phyloP scores from a whole-genome alignment of 2,329 filamentous ascomycete species.

The Trichoderma afroharzianum region DNA sequence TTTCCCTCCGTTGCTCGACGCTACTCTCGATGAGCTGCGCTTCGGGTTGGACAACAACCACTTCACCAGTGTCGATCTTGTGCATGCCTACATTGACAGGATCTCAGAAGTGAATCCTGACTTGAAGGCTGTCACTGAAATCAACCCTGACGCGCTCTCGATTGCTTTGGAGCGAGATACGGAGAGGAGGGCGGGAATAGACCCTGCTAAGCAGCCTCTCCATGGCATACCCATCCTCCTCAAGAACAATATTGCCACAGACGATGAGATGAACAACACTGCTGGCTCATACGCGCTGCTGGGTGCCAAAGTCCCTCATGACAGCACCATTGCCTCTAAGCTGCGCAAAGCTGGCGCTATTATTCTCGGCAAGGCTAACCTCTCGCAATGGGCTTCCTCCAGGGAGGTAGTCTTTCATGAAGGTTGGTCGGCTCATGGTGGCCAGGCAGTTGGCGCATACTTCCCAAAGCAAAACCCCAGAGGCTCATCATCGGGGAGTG shows the following conservation, averaged over 20 bases:
- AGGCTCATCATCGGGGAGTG: constrained; percentile 60
- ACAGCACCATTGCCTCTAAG: constrained; percentile 49
- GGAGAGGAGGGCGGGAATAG: constrained; percentile 16
- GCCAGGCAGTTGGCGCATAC: constrained; percentile 59
- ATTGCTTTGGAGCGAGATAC: constrained; percentile 37
- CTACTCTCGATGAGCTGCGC: constrained; percentile 23
- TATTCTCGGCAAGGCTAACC: constrained; percentile 60
- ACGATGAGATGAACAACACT: constrained; percentile 59
- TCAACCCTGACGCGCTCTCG: constrained; percentile 37
- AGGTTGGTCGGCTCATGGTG: constrained; percentile 62
- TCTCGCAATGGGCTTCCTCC: constrained; percentile 62
- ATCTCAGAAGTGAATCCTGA: constrained; percentile 26
- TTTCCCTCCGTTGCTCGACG: constrained; percentile 22
- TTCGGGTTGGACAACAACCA: constrained; percentile 20
- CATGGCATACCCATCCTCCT: constrained; percentile 64
- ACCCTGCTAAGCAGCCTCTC: constrained; percentile 35
- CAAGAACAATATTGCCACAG: constrained; percentile 65
- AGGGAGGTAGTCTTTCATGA: constrained; percentile 51
- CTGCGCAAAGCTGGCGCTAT: constrained; percentile 57
- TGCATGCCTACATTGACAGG: constrained; percentile 29
- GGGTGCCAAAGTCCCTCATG: constrained; percentile 47
- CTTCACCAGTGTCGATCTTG: constrained; percentile 38
- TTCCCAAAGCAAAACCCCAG: constrained; percentile 57
- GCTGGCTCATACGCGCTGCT: constrained; percentile 61
- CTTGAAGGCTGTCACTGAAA: constrained; percentile 30